Evolutionary conservation across 2,329 filamentous ascomycete genomes (phyloP).

Genomic region (Aspergillus fischeri): DNA sequence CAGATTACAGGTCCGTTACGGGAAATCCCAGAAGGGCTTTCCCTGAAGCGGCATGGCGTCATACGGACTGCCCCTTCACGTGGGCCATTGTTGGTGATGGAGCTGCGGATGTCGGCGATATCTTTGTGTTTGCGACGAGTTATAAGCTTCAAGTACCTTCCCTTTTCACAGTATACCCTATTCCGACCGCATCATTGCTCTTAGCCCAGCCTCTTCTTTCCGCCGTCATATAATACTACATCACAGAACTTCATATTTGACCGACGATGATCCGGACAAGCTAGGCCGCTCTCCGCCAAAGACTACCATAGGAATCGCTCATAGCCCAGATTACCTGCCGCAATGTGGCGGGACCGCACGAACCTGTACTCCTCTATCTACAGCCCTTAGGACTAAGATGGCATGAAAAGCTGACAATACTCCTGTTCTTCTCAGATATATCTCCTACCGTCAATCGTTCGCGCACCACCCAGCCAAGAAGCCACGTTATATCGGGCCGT

Average conservation of each 20-base stretch:
- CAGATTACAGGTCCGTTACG: constrained; percentile 6
- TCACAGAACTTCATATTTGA: background rate
- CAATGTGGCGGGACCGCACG: constrained; percentile 98
- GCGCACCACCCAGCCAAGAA: constrained; percentile 89
- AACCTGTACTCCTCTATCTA: constrained; percentile 65
- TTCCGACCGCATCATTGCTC: background rate
- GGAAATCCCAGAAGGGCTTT: constrained; percentile 1
- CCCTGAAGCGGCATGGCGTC: constrained; percentile 14
- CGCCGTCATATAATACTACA: background rate
- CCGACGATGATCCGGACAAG: constrained; percentile 14
- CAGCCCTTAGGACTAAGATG: background rate
- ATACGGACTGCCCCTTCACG: constrained; percentile 13
- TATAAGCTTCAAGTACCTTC: background rate
- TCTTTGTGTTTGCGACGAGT: background rate
- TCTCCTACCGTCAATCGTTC: constrained; percentile 98
- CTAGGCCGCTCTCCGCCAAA: constrained; percentile 14
- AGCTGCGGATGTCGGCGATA: constrained; percentile 8
- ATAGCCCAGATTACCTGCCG: constrained; percentile 46
- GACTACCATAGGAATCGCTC: constrained; percentile 13
- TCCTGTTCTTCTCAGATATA: constrained; percentile 61
- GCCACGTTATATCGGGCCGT: constrained; percentile 60
- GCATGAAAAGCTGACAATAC: constrained; percentile 9
- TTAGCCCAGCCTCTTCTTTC: background rate
- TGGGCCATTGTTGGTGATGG: constrained; percentile 12
- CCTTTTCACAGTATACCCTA: background rate